phyloP scores from a whole-genome alignment of 805 yeast genomes.

The Candida hungchunana region DNA sequence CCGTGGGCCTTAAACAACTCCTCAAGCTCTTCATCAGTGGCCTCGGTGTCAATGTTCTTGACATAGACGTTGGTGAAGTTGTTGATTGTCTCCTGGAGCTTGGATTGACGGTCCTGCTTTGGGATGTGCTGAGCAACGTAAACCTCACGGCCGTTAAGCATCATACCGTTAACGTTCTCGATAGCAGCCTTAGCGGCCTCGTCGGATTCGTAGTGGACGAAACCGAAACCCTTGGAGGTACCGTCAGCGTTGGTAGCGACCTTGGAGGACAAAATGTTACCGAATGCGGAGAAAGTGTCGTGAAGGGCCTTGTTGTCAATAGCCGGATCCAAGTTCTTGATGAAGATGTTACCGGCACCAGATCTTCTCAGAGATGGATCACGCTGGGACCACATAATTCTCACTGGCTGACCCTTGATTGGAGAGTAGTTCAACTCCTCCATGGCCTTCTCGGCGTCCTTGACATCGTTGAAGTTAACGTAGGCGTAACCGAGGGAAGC shows the following conservation, averaged over 20 bases:
- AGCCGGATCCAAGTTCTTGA: conserved; percentile 97
- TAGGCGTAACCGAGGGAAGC: conserved; percentile 97
- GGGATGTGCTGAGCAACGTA: conserved; percentile 93
- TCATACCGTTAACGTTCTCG: conserved; percentile 97
- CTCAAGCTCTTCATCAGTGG: conserved; percentile 65
- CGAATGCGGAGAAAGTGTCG: conserved; percentile 96
- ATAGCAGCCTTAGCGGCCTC: conserved; percentile 94
- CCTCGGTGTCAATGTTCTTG: conserved; percentile 78
- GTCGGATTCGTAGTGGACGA: conserved; percentile 91
- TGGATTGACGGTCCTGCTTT: conserved; percentile 90
- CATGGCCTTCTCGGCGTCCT: conserved; percentile 90
- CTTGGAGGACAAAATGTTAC: conserved; percentile 93
- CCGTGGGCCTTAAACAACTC: conserved; percentile 74
- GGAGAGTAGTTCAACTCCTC: conserved; percentile 92
- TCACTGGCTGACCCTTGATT: conserved; percentile 94
- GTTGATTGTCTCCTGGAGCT: conserved; percentile 83
- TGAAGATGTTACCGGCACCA: conserved; percentile 95
- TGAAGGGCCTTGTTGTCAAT: conserved; percentile 98
- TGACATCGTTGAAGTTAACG: conserved; percentile 87
- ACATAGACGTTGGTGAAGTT: conserved; percentile 95
- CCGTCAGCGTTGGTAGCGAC: conserved; percentile 94
- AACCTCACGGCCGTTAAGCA: conserved; percentile 92
- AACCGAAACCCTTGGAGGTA: conserved; percentile 92
- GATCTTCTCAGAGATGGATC: conserved; percentile 93
- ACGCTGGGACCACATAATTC: conserved; percentile 99